A percentile compares a stretch with the other conserved stretches of the same genome.
Conservation (phyloP, 139 green algal species). For the Astrephomene gubernaculifera region DNA sequence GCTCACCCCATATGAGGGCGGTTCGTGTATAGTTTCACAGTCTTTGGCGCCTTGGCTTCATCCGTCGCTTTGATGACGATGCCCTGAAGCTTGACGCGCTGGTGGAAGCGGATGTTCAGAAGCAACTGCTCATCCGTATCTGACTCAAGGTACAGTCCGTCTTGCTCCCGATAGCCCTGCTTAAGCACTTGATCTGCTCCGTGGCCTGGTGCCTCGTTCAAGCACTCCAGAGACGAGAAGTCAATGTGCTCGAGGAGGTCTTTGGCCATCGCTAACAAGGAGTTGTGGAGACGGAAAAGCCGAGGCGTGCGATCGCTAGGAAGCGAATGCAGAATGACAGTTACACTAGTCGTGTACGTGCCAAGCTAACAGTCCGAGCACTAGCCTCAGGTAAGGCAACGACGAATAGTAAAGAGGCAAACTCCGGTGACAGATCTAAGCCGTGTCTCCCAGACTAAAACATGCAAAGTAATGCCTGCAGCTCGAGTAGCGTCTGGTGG, state of each 20-base stretch:
- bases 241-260: constrained; percentile 89
- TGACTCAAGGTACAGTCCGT: constrained; percentile 76
- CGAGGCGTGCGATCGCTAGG: too few species aligned
- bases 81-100: constrained; percentile 75
- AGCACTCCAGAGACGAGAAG: constrained; percentile 77
- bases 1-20: constrained; percentile 56
- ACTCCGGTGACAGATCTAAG: too few species aligned
- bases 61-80: constrained; percentile 77
- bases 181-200: constrained; percentile 72
- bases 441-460: too few species aligned
- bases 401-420: too few species aligned
- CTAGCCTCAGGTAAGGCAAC: too few species aligned
- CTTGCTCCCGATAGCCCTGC: constrained; percentile 58
- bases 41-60: constrained; percentile 65
- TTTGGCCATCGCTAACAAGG: constrained; percentile 37
- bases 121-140: constrained; percentile 93
- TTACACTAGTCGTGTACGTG: too few species aligned
- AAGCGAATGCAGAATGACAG: too few species aligned
- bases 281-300: background rate
- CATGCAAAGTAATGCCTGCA: too few species aligned
- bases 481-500: too few species aligned
- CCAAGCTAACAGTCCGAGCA: too few species aligned
- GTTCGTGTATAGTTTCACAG: constrained; percentile 82
- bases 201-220: constrained; percentile 80
- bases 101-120: constrained; percentile 78